phyloP scores from a whole-genome alignment of 257 asterid species.

The Solanum pinnatisectum region DNA sequence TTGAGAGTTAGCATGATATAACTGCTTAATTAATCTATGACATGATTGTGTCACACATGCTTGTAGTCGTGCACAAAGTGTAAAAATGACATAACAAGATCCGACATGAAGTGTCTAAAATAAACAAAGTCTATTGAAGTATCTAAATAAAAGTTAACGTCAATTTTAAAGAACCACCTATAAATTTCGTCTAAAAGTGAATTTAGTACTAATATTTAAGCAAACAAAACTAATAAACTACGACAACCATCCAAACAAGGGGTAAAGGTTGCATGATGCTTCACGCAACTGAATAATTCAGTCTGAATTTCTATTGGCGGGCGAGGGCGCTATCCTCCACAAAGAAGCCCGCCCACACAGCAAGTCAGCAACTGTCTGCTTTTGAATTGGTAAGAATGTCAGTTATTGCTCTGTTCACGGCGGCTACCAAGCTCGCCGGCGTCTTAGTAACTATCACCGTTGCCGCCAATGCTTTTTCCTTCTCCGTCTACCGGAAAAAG shows the following conservation, averaged over 20 bases:
- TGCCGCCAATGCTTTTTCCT: slow-evolving; percentile 84
- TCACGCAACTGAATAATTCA: neutral
- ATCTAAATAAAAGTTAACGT: no score
- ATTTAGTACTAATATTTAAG: no score
- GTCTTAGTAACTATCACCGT: slow-evolving; percentile 55
- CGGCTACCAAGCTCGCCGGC: slow-evolving; percentile 93
- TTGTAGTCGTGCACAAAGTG: neutral
- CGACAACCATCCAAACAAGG: neutral
- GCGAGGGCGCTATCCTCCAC: neutral
- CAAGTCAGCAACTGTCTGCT: neutral
- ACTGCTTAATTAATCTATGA: neutral
- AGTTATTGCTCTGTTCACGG: slow-evolving; percentile 31
- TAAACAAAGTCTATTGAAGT: no score
- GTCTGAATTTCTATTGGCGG: neutral
- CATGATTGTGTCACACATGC: neutral
- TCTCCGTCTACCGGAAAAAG: slow-evolving; percentile 44
- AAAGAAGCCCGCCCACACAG: neutral
- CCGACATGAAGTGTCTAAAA: neutral
- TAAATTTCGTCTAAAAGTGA: neutral
- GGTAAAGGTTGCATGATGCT: neutral
- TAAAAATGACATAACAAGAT: neutral
- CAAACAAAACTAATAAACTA: no score
- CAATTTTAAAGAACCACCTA: neutral
- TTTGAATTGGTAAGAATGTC: slow-evolving; percentile 23
- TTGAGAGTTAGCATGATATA: neutral